Evolutionary conservation across 306 rosid genomes (phyloP).

Genomic region (Lagenaria siceraria): DNA sequence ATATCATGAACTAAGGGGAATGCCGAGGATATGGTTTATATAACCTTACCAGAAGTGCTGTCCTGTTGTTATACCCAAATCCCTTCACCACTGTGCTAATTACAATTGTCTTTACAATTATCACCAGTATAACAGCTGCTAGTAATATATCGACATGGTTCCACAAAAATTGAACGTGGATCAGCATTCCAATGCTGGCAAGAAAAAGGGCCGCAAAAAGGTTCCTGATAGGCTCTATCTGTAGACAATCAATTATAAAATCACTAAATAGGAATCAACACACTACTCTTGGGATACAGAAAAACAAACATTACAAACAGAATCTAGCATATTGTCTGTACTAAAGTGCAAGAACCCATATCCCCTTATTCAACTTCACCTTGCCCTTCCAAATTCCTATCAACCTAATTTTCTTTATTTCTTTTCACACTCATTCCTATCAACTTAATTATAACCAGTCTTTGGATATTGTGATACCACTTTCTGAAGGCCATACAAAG

Average conservation of each 20-base stretch:
- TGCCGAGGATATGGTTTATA: background rate
- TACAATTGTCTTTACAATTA: constrained; percentile 67
- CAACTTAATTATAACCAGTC: background rate
- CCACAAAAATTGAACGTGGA: constrained; percentile 98
- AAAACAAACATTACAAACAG: background rate
- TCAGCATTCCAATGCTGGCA: constrained; percentile 99
- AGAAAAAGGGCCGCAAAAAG: constrained; percentile 94
- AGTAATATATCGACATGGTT: constrained; percentile 90
- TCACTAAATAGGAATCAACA: background rate
- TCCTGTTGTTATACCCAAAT: constrained; percentile 87
- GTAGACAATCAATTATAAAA: constrained; percentile 9
- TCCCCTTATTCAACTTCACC: background rate
- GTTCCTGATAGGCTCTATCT: constrained; percentile 98
- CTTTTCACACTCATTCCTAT: background rate
- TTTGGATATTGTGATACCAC: background rate
- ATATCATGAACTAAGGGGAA: background rate
- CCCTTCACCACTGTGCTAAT: constrained; percentile 82
- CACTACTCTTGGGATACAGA: background rate
- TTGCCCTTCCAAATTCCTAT: background rate
- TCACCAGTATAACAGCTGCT: constrained; percentile 90
- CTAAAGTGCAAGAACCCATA: background rate
- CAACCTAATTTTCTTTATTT: too few species aligned
- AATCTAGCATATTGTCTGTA: background rate
- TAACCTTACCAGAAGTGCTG: constrained; percentile 77
- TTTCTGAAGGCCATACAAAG: background rate